A percentile compares a stretch with the other conserved stretches of the same genome.
Conservation (phyloP, 2,329 filamentous ascomycete genomes). For the Gaeumannomyces sp. region DNA sequence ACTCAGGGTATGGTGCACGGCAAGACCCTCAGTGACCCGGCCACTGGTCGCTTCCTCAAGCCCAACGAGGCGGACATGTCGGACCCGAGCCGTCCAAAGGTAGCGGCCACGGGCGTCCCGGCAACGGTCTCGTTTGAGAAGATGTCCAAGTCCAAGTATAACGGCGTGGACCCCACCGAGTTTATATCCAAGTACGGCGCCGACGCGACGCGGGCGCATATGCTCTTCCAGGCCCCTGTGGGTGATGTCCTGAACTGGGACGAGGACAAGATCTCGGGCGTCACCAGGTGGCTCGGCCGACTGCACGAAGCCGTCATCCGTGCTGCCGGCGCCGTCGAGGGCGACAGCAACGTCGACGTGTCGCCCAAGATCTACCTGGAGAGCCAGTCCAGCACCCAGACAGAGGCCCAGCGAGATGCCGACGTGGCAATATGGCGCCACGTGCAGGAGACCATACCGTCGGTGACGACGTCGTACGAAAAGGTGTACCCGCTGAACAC, state of each 20-base stretch:
- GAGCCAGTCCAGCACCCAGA: conserved; percentile 18
- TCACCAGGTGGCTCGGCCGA: conserved; percentile 72
- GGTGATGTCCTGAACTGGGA: conserved; percentile 85
- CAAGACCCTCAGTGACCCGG: conserved; percentile 70
- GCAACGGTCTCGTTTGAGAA: conserved; percentile 72
- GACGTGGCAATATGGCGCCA: conserved; percentile 54
- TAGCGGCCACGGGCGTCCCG: conserved; percentile 52
- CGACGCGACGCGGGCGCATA: conserved; percentile 77
- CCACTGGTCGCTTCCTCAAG: conserved; percentile 68
- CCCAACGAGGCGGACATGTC: conserved; percentile 66
- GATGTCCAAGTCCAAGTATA: conserved; percentile 94
- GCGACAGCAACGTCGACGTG: not conserved
- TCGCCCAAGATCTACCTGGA: conserved; percentile 31
- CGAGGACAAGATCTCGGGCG: conserved; percentile 70
- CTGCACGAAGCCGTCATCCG: conserved; percentile 43
- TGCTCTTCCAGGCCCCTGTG: conserved; percentile 83
- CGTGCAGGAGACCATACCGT: conserved; percentile 61
- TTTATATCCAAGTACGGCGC: conserved; percentile 72
- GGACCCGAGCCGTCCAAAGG: conserved; percentile 47
- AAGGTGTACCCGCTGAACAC: conserved; percentile 76
- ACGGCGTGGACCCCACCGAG: conserved; percentile 74
- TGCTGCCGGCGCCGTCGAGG: not conserved
- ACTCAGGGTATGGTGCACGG: conserved; percentile 94
- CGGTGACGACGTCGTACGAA: conserved; percentile 62
- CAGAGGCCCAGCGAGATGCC: conserved; percentile 35